Percentiles rank a stretch among this genome's conserved stretches.
Evolutionary conservation across 345 rosid genomes (phyloP).

Genomic region (Boechera divaricarpa): DNA sequence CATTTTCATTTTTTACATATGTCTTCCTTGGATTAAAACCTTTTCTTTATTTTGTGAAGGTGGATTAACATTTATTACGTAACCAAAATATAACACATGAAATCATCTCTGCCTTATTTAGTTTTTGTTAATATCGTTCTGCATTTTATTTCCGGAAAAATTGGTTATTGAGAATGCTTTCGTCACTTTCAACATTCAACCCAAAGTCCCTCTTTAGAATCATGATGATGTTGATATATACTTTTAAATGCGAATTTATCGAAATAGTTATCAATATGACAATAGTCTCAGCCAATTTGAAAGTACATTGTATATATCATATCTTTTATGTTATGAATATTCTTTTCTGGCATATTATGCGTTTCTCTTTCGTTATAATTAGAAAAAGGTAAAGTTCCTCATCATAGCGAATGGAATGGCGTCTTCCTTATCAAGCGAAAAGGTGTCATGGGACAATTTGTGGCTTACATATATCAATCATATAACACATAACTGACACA

Average conservation of each 20-base stretch:
- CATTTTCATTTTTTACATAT: background rate
- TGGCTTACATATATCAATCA: conserved; percentile 32
- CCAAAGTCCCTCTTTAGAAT: conserved; percentile 3
- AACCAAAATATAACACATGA: background rate
- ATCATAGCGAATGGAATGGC: conserved; percentile 46
- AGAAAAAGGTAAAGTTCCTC: conserved; percentile 29
- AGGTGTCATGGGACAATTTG: conserved; percentile 42
- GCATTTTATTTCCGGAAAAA: background rate
- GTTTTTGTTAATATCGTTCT: background rate
- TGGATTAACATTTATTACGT: background rate
- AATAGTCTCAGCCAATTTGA: background rate
- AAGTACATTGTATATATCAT: conserved; percentile 18
- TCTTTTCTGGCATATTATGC: conserved; percentile 34
- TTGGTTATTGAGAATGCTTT: conserved; percentile 11
- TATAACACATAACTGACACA: conserved; percentile 39
- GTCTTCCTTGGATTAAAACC: background rate
- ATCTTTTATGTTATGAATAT: conserved; percentile 22
- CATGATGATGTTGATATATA: conserved; percentile 29
- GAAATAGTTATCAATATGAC: conserved; percentile 14
- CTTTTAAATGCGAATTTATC: conserved; percentile 14
- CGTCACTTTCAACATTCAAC: conserved; percentile 9
- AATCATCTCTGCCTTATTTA: background rate
- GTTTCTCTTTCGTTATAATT: conserved; percentile 21
- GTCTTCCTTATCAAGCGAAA: conserved; percentile 41
- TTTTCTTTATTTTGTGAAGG: background rate